Percentiles rank a stretch among this genome's conserved stretches.
Conservation (phyloP, 1,139 yeast genomes). For the Debaryomycetaceae sp. region DNA sequence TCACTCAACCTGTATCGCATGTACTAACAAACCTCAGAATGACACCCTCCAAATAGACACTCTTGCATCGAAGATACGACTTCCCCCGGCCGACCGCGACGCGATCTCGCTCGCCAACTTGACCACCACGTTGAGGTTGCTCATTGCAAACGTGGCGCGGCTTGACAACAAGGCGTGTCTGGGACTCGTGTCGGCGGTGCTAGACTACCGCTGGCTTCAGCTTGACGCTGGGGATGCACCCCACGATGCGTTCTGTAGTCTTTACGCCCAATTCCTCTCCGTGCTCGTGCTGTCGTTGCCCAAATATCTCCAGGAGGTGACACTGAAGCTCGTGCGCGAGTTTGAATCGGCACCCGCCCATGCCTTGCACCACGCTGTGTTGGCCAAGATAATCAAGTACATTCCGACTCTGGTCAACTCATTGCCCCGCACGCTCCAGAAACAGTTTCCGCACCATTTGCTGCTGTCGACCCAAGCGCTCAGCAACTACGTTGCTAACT, state of each 20-base stretch:
- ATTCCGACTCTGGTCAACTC: constrained; percentile 78
- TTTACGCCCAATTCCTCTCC: constrained; percentile 65
- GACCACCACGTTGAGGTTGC: constrained; percentile 28
- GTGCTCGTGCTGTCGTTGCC: constrained; percentile 85
- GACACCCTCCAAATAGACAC: constrained; percentile 35
- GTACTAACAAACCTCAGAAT: constrained; percentile 17
- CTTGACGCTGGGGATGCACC: constrained; percentile 10
- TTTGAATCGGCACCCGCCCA: constrained; percentile 26
- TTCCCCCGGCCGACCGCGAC: constrained; percentile 30
- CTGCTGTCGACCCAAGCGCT: constrained; percentile 53
- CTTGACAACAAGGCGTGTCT: constrained; percentile 35
- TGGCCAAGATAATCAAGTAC: constrained; percentile 58
- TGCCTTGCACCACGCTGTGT: constrained; percentile 59
- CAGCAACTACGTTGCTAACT: constrained; percentile 61
- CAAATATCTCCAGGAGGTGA: constrained; percentile 84
- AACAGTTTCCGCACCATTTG: constrained; percentile 72
- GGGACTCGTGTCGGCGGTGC: constrained; percentile 29
- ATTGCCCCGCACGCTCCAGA: constrained; percentile 55
- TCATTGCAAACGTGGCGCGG: constrained; percentile 34
- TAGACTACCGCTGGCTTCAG: constrained; percentile 56
- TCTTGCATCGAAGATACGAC: constrained; percentile 32
- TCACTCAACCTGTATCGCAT: not conserved
- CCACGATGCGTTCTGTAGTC: constrained; percentile 33
- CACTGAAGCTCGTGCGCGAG: constrained; percentile 57
- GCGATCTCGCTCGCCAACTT: constrained; percentile 34